Evolutionary conservation across 306 rosid genomes (phyloP).

Genomic region (Cyamopsis tetragonoloba): DNA sequence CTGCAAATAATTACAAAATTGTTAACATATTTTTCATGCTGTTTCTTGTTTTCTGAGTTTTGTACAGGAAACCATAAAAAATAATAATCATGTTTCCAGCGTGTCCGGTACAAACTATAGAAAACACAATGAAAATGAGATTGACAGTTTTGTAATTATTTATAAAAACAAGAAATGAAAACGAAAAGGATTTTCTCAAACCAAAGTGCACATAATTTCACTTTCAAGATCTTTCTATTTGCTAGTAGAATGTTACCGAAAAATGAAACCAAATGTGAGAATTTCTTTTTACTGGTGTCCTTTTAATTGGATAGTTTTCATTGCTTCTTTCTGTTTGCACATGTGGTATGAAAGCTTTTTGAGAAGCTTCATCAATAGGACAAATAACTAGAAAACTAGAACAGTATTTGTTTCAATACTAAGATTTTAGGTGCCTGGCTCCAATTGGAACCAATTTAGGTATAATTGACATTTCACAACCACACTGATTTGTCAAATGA

Average conservation of each 20-base stretch:
- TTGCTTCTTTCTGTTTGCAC: not conserved
- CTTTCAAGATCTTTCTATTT: not conserved
- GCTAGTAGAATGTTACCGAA: not conserved
- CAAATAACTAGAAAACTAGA: not conserved
- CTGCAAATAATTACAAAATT: too few species aligned
- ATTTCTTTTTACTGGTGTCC: not conserved
- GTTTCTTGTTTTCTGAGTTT: too few species aligned
- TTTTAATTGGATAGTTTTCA: not conserved
- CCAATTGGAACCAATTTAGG: conserved; percentile 27
- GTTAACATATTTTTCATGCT: too few species aligned
- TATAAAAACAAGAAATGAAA: too few species aligned
- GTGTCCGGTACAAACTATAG: too few species aligned
- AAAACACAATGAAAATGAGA: too few species aligned
- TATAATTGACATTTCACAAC: conserved; percentile 11
- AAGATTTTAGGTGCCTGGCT: conserved; percentile 33
- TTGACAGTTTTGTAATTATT: too few species aligned
- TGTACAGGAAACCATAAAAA: too few species aligned
- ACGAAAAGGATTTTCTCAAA: too few species aligned
- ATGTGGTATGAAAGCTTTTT: not conserved
- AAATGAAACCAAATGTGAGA: not conserved
- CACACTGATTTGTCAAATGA: conserved; percentile 24
- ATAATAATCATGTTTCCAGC: too few species aligned
- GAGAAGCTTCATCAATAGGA: conserved; percentile 10
- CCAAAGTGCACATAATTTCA: not conserved
- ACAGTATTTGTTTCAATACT: conserved; percentile 17